Base-by-base conservation (phyloP, 129 eudicot genomes). In the Saposhnikovia divaricata region DNA sequence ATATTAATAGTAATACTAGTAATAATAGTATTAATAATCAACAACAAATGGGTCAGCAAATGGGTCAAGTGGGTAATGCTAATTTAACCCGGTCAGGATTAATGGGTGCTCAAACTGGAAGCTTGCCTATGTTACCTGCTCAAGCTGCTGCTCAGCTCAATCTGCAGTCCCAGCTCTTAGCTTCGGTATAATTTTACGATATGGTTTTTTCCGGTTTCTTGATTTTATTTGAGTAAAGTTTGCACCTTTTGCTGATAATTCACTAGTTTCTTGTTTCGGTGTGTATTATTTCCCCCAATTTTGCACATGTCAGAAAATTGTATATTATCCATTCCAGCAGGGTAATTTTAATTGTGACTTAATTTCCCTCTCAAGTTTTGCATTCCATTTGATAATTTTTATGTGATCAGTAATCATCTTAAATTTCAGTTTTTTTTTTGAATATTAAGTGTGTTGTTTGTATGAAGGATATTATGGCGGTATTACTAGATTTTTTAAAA, bases 81-180 rank as follows among this genome's bases (percentile, higher is more conserved):
- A 66, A 66, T 66, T 66, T 66, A 28, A 12, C 72, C 40, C 72
- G 72, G 40, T 66, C 72, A 11, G 72, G 39, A 11, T 66, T 66
- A 28, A 28, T 66, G 72, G 72, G 72, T 59, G 31, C 66, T 78
- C 98, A 91, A 84, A 80, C 93, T 23, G 91, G 95, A 79, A 89
- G 89, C 45, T 82, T 93, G 57, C 84, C 89, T 1, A 89, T 90
- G 91, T 79, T 93, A 75, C 88, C 97, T 55, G 85, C 87, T 68
- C 98, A 93, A 84, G 93, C 97, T 2, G 81, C 81, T 3, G 81
- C 81, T 34, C 96, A 88, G 86, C 90, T 86, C 65, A 93, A 91
- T 85, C 77, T 93, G 77, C 98, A 91, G 75, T 85, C 91, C 11
- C 98, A 93, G 74, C 83, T 89, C 53, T 82, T 91, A 85, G 82